These are phyloP conservation scores for Solanum virginianum DNA, from an alignment of 257 asterid genomes.

Conservation along the genomic window DNA sequence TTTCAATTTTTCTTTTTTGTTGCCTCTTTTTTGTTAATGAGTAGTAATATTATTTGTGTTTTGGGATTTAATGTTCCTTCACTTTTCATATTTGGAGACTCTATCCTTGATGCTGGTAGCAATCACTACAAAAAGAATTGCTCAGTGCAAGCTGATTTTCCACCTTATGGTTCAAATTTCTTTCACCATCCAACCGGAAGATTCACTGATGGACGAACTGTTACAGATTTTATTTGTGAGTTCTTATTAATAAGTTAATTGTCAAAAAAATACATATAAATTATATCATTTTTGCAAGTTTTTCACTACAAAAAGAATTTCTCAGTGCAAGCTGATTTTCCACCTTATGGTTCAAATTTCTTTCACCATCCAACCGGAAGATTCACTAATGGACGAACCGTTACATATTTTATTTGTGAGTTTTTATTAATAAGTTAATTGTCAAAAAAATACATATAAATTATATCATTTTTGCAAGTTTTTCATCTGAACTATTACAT, in stretches of 20 bases:
- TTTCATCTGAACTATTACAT: no score
- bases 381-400: conserved; percentile 67
- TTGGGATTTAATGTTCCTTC: conserved; percentile 26
- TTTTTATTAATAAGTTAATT: no score
- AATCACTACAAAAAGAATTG: conserved; percentile 46
- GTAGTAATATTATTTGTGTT: neutral
- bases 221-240: conserved; percentile 57
- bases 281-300: no score
- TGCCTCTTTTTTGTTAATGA: neutral
- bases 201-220: conserved; percentile 67
- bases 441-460: no score
- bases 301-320: conserved; percentile 27
- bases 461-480: no score
- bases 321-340: conserved; percentile 62
- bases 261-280: no score
- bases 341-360: conserved; percentile 66
- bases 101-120: conserved; percentile 64
- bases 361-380: conserved; percentile 73
- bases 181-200: conserved; percentile 73
- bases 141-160: conserved; percentile 62
- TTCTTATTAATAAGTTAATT: no score
- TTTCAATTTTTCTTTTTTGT: neutral
- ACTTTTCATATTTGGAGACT: conserved; percentile 59
- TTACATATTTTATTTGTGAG: conserved; percentile 57
- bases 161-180: conserved; percentile 66